phyloP scores from a whole-genome alignment of 2,329 filamentous ascomycete species.

The Didymella lethalis region DNA sequence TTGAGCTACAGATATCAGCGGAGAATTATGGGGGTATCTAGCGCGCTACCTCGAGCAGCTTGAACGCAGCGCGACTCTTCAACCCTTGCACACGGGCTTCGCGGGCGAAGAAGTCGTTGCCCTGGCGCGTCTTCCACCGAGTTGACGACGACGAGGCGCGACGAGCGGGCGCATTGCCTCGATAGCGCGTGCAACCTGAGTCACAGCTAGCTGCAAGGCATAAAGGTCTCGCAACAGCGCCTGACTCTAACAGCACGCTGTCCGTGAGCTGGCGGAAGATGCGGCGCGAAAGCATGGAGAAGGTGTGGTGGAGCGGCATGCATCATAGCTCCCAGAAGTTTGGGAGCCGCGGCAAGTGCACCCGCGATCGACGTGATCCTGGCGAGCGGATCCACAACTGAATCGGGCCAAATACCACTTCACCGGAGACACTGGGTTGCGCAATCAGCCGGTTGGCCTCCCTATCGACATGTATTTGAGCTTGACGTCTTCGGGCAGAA shows the following conservation, averaged over 20 bases:
- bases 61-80: slow-evolving; percentile 92
- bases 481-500: too few relatives aligned
- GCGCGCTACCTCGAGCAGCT: slow-evolving; percentile 77
- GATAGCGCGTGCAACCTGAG: slow-evolving; percentile 17
- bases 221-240: slow-evolving; percentile 7
- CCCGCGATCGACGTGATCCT: slow-evolving; percentile 6
- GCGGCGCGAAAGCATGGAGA: slow-evolving; percentile 49
- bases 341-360: slow-evolving; percentile 19
- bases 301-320: slow-evolving; percentile 12
- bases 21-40: too few relatives aligned
- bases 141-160: slow-evolving; percentile 61
- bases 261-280: slow-evolving; percentile 49
- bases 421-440: too few relatives aligned
- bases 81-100: slow-evolving; percentile 80
- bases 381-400: neutral
- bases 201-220: slow-evolving; percentile 30
- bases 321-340: slow-evolving; percentile 30
- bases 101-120: slow-evolving; percentile 73
- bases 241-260: slow-evolving; percentile 38
- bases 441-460: too few relatives aligned
- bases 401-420: too few relatives aligned
- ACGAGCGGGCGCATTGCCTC: slow-evolving; percentile 19
- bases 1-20: slow-evolving; percentile 70
- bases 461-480: too few relatives aligned
- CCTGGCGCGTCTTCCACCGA: slow-evolving; percentile 84